phyloP scores from a whole-genome alignment of 495 filamentous ascomycete genomes.

The Aspergillus sclerotioniger region DNA sequence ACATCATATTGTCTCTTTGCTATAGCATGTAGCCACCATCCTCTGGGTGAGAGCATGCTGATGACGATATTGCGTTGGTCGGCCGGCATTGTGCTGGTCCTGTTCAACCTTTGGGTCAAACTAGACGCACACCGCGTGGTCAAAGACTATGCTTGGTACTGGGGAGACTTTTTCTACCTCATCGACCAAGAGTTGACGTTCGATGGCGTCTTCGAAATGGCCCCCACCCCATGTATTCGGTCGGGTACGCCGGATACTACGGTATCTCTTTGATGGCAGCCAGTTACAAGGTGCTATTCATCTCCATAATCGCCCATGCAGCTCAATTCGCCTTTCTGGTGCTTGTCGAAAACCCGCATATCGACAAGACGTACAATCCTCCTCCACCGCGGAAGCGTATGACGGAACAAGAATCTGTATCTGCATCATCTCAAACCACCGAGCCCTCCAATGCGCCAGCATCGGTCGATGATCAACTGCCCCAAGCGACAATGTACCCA shows the following conservation, averaged over 20 bases:
- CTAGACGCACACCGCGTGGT: slow-evolving; percentile 97
- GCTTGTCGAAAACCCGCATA: slow-evolving; percentile 92
- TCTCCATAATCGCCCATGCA: slow-evolving; percentile 92
- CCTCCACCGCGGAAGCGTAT: slow-evolving; percentile 70
- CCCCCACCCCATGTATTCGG: slow-evolving; percentile 98
- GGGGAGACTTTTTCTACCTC: slow-evolving; percentile 99
- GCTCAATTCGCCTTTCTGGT: slow-evolving; percentile 91
- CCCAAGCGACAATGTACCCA: slow-evolving; percentile 39
- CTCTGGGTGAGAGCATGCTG: slow-evolving; percentile 63
- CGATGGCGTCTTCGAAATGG: slow-evolving; percentile 98
- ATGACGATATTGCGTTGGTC: slow-evolving; percentile 76
- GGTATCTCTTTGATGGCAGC: slow-evolving; percentile 98
- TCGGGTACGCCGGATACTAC: slow-evolving; percentile 97
- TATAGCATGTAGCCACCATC: slow-evolving; percentile 76
- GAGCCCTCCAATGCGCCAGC: slow-evolving; percentile 38
- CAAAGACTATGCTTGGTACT: slow-evolving; percentile 99
- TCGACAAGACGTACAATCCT: slow-evolving; percentile 96
- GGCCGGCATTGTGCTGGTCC: slow-evolving; percentile 74
- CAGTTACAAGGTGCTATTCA: slow-evolving; percentile 94
- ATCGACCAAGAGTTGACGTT: slow-evolving; percentile 98
- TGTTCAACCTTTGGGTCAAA: slow-evolving; percentile 99
- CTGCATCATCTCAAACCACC: slow-evolving; percentile 32
- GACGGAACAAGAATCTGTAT: slow-evolving; percentile 37
- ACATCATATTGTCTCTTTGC: slow-evolving; percentile 95
- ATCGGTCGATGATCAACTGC: slow-evolving; percentile 36